Evolutionary conservation across 345 rosid genomes (phyloP).

Genomic region (Corymbia maculata): DNA sequence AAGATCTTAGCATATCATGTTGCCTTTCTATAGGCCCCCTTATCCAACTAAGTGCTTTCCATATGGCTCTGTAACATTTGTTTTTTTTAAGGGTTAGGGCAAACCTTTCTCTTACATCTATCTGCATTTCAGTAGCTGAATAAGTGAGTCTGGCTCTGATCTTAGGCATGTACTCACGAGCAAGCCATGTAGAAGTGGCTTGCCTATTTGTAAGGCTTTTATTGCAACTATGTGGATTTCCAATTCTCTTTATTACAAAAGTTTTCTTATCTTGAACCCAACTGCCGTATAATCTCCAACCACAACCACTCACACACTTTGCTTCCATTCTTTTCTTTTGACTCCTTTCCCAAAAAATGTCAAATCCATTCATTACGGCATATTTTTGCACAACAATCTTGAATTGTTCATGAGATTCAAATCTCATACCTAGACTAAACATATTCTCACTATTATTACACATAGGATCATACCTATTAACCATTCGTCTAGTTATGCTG

Average conservation of each 20-base stretch:
- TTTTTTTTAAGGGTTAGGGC: accelerated
- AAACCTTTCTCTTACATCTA: neutral
- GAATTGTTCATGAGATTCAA: neutral
- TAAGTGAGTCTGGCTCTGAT: neutral
- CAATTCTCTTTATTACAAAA: neutral
- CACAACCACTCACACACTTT: neutral
- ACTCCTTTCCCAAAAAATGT: neutral
- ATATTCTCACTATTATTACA: neutral
- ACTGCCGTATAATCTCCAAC: neutral
- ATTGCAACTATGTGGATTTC: neutral
- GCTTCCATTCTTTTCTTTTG: neutral
- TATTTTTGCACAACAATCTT: neutral
- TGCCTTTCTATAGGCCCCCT: neutral
- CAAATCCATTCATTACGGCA: too few relatives aligned
- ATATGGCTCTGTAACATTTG: too few relatives aligned
- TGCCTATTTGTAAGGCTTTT: neutral
- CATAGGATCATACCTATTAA: neutral
- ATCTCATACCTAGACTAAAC: neutral
- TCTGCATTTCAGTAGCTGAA: neutral
- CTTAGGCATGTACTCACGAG: neutral
- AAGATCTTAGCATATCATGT: too few relatives aligned
- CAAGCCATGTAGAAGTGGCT: neutral
- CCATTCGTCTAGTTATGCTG: neutral
- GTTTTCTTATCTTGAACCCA: neutral
- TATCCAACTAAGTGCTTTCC: neutral